A percentile compares a stretch with the other conserved stretches of the same genome.
Evolutionary conservation across 1,284 basidiomycete species (phyloP).

Genomic region (Apiotrichum mycotoxinovorans): DNA sequence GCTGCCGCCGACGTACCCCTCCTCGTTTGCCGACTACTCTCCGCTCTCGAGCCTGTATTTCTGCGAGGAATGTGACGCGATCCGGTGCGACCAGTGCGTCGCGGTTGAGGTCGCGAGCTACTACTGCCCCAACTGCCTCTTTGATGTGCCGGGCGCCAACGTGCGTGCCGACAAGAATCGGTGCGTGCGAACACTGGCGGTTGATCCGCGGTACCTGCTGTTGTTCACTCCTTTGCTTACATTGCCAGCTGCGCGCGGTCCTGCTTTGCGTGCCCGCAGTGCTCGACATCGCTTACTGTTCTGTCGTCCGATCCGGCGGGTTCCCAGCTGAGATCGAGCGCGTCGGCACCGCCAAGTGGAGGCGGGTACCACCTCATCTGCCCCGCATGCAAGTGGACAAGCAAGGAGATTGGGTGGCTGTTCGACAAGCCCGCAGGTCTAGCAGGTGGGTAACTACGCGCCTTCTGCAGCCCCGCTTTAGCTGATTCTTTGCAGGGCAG

Average conservation of each 20-base stretch:
- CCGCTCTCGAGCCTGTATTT: slow-evolving; percentile 84
- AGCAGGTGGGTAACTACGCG: slow-evolving; percentile 66
- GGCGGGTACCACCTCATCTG: slow-evolving; percentile 89
- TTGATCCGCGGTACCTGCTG: not conserved
- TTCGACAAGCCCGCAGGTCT: slow-evolving; percentile 96
- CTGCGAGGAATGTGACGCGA: slow-evolving; percentile 95
- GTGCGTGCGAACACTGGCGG: slow-evolving; percentile 48
- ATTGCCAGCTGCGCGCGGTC: slow-evolving; percentile 82
- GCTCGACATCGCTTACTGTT: slow-evolving; percentile 79
- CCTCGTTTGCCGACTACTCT: slow-evolving; percentile 72
- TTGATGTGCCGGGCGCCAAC: slow-evolving; percentile 94
- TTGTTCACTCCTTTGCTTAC: slow-evolving; percentile 5
- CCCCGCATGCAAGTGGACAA: slow-evolving; percentile 92
- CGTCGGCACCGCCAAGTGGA: slow-evolving; percentile 60
- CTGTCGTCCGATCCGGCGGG: slow-evolving; percentile 65
- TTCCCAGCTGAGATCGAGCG: slow-evolving; percentile 32
- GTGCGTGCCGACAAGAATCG: slow-evolving; percentile 94
- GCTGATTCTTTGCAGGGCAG: too few species aligned
- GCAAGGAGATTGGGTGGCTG: slow-evolving; percentile 77
- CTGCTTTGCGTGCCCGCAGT: slow-evolving; percentile 93
- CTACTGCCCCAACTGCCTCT: slow-evolving; percentile 98
- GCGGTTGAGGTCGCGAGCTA: slow-evolving; percentile 90
- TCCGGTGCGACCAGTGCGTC: slow-evolving; percentile 89
- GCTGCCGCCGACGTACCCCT: slow-evolving; percentile 64
- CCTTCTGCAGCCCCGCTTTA: too few species aligned